A percentile compares a stretch with the other conserved stretches of the same genome.
Evolutionary conservation across 441 rosid genomes (phyloP).

Genomic region (Arabidopsis hybrid): DNA sequence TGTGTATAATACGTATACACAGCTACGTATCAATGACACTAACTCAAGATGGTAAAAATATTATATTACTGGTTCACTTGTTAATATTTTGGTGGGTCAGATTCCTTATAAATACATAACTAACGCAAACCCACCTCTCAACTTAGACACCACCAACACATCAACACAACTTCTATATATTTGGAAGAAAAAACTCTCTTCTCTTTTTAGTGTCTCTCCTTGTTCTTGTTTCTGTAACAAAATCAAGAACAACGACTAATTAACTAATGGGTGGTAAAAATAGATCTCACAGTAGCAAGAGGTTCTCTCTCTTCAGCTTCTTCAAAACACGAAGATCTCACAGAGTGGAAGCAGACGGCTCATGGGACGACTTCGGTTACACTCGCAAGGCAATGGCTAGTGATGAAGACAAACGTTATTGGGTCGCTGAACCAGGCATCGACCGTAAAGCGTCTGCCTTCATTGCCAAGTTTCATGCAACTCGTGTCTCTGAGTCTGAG

Average conservation of each 20-base stretch:
- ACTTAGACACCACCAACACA: constrained; percentile 21
- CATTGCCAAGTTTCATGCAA: constrained; percentile 49
- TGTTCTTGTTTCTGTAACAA: constrained; percentile 26
- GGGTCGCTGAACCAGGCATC: constrained; percentile 75
- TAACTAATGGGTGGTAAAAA: constrained; percentile 52
- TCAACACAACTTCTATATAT: constrained; percentile 13
- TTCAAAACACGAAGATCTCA: constrained; percentile 44
- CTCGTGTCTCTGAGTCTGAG: constrained; percentile 48
- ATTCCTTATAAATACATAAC: constrained; percentile 42
- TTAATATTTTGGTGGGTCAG: constrained; percentile 11
- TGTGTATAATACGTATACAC: too few species aligned
- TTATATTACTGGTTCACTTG: constrained; percentile 4
- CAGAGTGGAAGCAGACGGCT: constrained; percentile 32
- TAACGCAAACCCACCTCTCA: constrained; percentile 25
- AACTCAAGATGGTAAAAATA: background rate
- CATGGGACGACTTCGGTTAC: constrained; percentile 43
- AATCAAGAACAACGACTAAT: constrained; percentile 21
- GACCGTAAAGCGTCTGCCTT: constrained; percentile 68
- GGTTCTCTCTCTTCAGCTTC: constrained; percentile 44
- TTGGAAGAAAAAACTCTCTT: constrained; percentile 4
- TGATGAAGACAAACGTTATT: constrained; percentile 65
- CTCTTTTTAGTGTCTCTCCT: constrained; percentile 21
- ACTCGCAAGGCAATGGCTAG: constrained; percentile 59
- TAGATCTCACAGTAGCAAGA: constrained; percentile 41
- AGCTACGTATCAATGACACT: too few species aligned